Base-by-base conservation (phyloP, 805 yeast species). In the Jamesozyma rosinii region DNA sequence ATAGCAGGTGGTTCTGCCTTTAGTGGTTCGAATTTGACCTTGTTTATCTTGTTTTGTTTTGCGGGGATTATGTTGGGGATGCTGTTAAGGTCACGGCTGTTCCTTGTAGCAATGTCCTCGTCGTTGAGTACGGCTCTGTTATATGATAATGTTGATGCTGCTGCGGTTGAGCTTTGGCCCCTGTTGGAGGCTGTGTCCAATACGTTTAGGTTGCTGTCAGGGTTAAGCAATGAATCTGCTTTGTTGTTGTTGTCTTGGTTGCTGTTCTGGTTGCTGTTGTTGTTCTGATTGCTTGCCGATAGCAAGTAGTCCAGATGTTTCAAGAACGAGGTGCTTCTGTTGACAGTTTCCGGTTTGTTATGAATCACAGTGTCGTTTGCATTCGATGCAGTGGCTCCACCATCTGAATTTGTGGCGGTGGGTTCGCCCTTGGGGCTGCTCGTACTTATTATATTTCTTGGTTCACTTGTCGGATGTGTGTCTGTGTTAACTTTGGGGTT, bases 1-100 rank as follows among this genome's bases (percentile, higher is more conserved):
- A 77, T 55, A 0, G 78, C 75, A 3, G 76, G 72, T 66, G 47
- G 72, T 51, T 14, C 29, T 15, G 4, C n/a, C 24, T 29, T 40
- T 26, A 31, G 69, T 65, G 52, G 53, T 43, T 57, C 51, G 34
- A 60, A 59, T 40, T 57, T 54, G 4, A 59, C 63, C 35, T 52
- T 58, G 27, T 51, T 52, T 4, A 52, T 42, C 10, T 43, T 38
- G 19, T 35, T 29, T 35, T 27, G 33, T 10, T 44, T n/a, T n/a
- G 15, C 37, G 32, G 33, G 6, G 5, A 15, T 20, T 3, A 13
- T 27, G 13, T 17, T 10, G 13, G 14, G 4, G 26, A 19, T 10
- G 13, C 29, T 31, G 10, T 10, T 5, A 5, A 36, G 26, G 3
- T 11, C 19, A 2, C 26, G 36, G 29, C 20, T 24, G 13, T 14